These are phyloP conservation scores for Croton setiger DNA, from an alignment of 441 rosid genomes.

Conservation along the genomic window DNA sequence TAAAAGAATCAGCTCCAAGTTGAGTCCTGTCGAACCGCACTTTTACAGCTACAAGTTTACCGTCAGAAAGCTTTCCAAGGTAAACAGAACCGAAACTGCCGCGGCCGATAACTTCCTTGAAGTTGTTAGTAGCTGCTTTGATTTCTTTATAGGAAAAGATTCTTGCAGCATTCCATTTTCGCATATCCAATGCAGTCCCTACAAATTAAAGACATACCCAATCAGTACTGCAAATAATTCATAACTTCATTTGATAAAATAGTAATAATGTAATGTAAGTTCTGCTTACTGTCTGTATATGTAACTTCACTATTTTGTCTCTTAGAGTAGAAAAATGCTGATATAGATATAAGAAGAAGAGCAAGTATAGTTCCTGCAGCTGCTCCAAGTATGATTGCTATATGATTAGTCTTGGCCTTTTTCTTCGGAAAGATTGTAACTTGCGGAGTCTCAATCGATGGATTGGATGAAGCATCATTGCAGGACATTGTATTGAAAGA, in stretches of 20 bases:
- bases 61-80: conserved; percentile 78
- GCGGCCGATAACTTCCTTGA: conserved; percentile 77
- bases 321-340: conserved; percentile 38
- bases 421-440: conserved; percentile 52
- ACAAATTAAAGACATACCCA: conserved; percentile 15
- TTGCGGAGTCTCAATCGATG: conserved; percentile 75
- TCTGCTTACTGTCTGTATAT: conserved; percentile 44
- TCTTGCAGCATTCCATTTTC: conserved; percentile 81
- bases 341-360: conserved; percentile 34
- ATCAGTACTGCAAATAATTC: conserved; percentile 19
- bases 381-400: conserved; percentile 54
- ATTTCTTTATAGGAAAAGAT: conserved; percentile 80
- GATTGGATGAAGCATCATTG: conserved; percentile 55
- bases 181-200: conserved; percentile 55
- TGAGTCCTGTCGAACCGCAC: conserved; percentile 79
- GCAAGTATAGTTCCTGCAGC: conserved; percentile 55
- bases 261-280: conserved; percentile 6
- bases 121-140: conserved; percentile 70
- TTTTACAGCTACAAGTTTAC: conserved; percentile 80
- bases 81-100: conserved; percentile 93
- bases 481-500: conserved; percentile 64
- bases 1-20: conserved; percentile 90
- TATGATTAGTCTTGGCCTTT: conserved; percentile 40
- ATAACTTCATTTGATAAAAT: background rate
- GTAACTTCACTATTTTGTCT: conserved; percentile 42